Evolutionary conservation across 306 rosid species (phyloP).

Genomic region (Pachyrhizus erosus): DNA sequence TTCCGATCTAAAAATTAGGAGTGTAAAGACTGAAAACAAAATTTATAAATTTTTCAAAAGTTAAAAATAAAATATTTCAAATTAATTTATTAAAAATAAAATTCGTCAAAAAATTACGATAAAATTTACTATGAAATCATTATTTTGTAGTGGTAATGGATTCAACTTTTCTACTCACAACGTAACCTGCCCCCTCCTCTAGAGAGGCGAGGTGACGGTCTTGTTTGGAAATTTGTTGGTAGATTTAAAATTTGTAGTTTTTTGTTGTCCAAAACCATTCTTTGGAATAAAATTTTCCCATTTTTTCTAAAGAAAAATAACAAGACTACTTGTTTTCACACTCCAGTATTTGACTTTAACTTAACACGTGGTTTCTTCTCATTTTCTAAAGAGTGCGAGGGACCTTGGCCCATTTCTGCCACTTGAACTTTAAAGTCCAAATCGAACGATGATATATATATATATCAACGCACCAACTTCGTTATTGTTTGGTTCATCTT

Average conservation of each 20-base stretch:
- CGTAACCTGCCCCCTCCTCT: not conserved
- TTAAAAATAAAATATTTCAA: no score
- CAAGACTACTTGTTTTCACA: constrained; percentile 15
- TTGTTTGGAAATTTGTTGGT: not conserved
- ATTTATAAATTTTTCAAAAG: no score
- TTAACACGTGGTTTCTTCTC: not conserved
- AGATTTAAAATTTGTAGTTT: not conserved
- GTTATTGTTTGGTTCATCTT: no score
- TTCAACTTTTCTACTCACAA: not conserved
- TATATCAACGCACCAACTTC: not conserved
- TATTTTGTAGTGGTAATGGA: no score
- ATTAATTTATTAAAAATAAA: no score
- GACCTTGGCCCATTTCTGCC: not conserved
- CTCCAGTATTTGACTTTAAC: not conserved
- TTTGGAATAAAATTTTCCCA: not conserved
- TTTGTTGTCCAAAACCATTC: not conserved
- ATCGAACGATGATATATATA: not conserved
- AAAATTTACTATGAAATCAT: no score
- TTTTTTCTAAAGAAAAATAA: not conserved
- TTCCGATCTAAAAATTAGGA: no score
- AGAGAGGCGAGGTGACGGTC: not conserved
- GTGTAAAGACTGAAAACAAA: no score
- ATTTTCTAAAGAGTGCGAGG: not conserved
- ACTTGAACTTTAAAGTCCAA: not conserved
- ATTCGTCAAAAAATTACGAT: no score